phyloP scores from a whole-genome alignment of 2,329 filamentous ascomycete species.

The Pseudonectria buxi region DNA sequence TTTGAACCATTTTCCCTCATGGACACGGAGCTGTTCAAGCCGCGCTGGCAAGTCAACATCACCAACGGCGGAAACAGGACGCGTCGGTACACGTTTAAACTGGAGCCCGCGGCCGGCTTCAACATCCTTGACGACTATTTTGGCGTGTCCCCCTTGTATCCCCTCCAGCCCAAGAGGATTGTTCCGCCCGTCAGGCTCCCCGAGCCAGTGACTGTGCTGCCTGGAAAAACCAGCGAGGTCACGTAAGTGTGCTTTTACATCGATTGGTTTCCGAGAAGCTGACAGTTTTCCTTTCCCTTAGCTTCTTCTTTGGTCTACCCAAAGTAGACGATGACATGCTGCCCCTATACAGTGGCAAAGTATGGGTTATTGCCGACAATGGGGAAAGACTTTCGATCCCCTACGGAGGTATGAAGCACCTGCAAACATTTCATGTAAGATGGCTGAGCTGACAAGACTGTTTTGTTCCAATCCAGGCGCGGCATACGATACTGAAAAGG shows the following conservation, averaged over 20 bases:
- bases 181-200: slow-evolving; percentile 25
- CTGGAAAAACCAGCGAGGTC: slow-evolving; percentile 23
- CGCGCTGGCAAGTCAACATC: slow-evolving; percentile 30
- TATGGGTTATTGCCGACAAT: slow-evolving; percentile 33
- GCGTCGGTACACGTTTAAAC: slow-evolving; percentile 33
- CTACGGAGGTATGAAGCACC: slow-evolving; percentile 28
- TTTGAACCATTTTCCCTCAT: slow-evolving; percentile 41
- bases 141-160: slow-evolving; percentile 22
- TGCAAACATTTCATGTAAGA: neutral
- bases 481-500: slow-evolving; percentile 32
- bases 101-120: slow-evolving; percentile 35
- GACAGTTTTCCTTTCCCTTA: slow-evolving; percentile 6
- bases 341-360: slow-evolving; percentile 39
- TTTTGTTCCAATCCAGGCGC: slow-evolving; percentile 24
- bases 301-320: slow-evolving; percentile 25
- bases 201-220: slow-evolving; percentile 15
- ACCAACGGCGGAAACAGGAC: slow-evolving; percentile 36
- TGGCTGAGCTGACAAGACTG: neutral
- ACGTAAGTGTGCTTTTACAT: slow-evolving; percentile 13
- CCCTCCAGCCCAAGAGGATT: slow-evolving; percentile 21
- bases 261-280: too few relatives aligned
- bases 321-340: slow-evolving; percentile 28
- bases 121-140: slow-evolving; percentile 25
- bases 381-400: slow-evolving; percentile 36
- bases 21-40: slow-evolving; percentile 38